These are phyloP conservation scores for Caulochytrium protostelioides DNA, from an alignment of 371 early-diverging fungal species.

Conservation along the genomic window DNA sequence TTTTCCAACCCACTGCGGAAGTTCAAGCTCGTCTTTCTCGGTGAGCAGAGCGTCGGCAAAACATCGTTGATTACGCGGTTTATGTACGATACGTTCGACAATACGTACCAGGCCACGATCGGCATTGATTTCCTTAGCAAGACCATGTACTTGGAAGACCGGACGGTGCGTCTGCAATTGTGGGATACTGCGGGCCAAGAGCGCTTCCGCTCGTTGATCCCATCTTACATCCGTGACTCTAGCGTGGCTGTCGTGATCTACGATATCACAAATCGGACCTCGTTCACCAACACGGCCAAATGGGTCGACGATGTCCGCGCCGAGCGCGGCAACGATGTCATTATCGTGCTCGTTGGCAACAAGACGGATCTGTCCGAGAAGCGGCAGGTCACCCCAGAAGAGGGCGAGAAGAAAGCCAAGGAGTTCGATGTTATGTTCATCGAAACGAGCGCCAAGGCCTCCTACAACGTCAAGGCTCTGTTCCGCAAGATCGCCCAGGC, in stretches of 20 bases:
- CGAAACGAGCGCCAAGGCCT: constrained; percentile 90
- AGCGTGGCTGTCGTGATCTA: constrained; percentile 96
- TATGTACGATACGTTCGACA: constrained; percentile 97
- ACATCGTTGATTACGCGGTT: constrained; percentile 96
- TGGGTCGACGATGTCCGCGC: constrained; percentile 98
- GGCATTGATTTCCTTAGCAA: constrained; percentile 99
- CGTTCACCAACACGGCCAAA: constrained; percentile 81
- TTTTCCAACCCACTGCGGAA: constrained; percentile 64
- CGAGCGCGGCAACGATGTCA: constrained; percentile 89
- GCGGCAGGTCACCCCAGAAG: constrained; percentile 84
- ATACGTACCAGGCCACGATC: constrained; percentile 95
- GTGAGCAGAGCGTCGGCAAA: constrained; percentile 96
- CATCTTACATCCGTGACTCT: constrained; percentile 94
- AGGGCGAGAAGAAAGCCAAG: constrained; percentile 86
- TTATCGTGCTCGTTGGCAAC: constrained; percentile 97
- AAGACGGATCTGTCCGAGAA: constrained; percentile 92
- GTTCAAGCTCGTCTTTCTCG: constrained; percentile 82
- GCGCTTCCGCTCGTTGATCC: constrained; percentile 87
- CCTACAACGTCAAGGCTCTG: constrained; percentile 83
- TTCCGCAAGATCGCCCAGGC: constrained; percentile 90
- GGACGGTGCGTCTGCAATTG: constrained; percentile 90
- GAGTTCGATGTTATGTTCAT: constrained; percentile 89
- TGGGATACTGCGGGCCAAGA: constrained; percentile 99
- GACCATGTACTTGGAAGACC: constrained; percentile 93
- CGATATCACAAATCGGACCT: constrained; percentile 82